A percentile compares a stretch with the other conserved stretches of the same genome.
These are phyloP conservation scores for Trichoderma breve DNA, from an alignment of 2,329 filamentous ascomycete genomes.

Conservation along the genomic window DNA sequence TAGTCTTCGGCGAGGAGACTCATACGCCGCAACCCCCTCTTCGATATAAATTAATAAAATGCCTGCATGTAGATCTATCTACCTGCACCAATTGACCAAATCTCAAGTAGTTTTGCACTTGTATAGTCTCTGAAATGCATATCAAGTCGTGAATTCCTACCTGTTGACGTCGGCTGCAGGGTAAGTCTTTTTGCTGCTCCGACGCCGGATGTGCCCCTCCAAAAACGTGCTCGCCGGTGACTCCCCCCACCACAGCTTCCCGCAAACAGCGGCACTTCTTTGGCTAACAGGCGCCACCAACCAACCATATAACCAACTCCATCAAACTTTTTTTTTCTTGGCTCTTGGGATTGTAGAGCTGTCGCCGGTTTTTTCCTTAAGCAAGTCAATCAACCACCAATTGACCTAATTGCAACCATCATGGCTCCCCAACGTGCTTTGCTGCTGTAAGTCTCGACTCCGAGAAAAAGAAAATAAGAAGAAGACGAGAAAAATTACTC, in stretches of 20 bases:
- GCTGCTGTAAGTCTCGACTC: neutral
- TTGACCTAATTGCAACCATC: neutral
- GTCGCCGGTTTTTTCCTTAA: neutral
- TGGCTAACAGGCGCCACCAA: neutral
- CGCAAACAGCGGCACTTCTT: neutral
- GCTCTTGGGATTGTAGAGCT: neutral
- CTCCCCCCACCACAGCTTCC: neutral
- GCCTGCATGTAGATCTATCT: neutral
- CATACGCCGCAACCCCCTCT: neutral
- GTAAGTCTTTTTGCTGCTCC: neutral
- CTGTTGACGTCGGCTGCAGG: neutral
- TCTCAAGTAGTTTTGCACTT: neutral
- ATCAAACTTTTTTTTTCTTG: neutral
- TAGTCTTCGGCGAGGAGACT: neutral
- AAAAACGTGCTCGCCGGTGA: neutral
- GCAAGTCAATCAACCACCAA: neutral
- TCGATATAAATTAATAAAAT: neutral
- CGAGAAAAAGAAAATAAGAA: neutral
- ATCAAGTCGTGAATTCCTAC: neutral
- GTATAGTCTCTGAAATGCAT: neutral
- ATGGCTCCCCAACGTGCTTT: slow-evolving; percentile 7
- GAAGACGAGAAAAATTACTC: neutral
- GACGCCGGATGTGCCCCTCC: neutral
- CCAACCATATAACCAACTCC: neutral
- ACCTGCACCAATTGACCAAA: neutral